phyloP scores from a whole-genome alignment of 2,329 filamentous ascomycete species.

The Orbilia brochopaga region DNA sequence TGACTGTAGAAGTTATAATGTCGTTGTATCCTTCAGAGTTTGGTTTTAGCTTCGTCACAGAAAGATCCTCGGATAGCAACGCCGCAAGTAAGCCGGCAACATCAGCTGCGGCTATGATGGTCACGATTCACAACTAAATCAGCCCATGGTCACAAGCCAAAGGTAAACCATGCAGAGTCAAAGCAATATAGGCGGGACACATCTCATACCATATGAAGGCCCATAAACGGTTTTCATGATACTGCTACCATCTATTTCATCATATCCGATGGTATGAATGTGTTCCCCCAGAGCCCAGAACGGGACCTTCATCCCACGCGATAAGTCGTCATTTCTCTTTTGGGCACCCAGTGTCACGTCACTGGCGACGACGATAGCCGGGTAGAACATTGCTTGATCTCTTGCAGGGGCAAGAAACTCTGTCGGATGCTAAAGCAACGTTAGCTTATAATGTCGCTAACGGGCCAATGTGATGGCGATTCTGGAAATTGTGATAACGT shows the following conservation, averaged over 20 bases:
- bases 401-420: slow-evolving; percentile 14
- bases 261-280: slow-evolving; percentile 2
- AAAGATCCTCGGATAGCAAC: slow-evolving; percentile 1
- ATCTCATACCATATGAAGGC: slow-evolving; percentile 16
- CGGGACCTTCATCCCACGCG: neutral
- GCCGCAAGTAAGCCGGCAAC: slow-evolving; percentile 12
- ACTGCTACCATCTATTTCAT: neutral
- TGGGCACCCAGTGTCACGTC: neutral
- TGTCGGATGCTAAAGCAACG: neutral
- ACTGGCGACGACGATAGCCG: slow-evolving; percentile 1
- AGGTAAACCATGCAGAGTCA: too few species aligned
- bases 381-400: neutral
- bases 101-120: slow-evolving; percentile 1
- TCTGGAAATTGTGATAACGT: too few species aligned
- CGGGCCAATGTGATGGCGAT: too few species aligned
- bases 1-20: too few species aligned
- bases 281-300: slow-evolving; percentile 14
- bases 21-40: too few species aligned
- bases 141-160: neutral
- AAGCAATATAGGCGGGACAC: neutral
- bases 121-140: neutral
- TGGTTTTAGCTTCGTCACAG: too few species aligned
- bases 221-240: neutral
- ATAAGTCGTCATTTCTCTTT: slow-evolving; percentile 12
- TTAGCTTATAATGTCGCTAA: neutral